Conservation (phyloP, 768 basidiomycete genomes). For the Suillus cothurnatus region DNA sequence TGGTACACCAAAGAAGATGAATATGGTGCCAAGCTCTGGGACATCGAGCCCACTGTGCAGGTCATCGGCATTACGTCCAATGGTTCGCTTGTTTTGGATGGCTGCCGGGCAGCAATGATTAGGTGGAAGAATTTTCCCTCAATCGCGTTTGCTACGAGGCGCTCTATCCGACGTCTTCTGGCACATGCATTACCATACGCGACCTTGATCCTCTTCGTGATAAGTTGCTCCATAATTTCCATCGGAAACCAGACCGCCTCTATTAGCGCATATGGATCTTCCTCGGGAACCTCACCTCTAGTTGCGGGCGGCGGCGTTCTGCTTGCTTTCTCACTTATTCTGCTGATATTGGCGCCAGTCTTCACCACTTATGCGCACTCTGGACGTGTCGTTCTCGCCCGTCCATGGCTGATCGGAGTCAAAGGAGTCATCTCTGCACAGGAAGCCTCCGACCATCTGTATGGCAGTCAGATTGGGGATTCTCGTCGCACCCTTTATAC, state of each 20-base stretch:
- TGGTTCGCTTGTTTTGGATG: slow-evolving; percentile 23
- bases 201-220: slow-evolving; percentile 10
- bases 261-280: background rate
- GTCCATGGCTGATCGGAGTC: slow-evolving; percentile 28
- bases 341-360: slow-evolving; percentile 19
- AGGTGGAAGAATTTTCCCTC: slow-evolving; percentile 27
- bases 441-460: slow-evolving; percentile 18
- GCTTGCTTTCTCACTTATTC: slow-evolving; percentile 7
- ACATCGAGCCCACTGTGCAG: slow-evolving; percentile 20
- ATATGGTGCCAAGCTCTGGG: slow-evolving; percentile 22
- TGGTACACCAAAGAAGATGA: slow-evolving; percentile 27
- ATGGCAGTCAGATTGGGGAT: slow-evolving; percentile 13
- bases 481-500: slow-evolving; percentile 17
- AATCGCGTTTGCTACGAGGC: slow-evolving; percentile 16
- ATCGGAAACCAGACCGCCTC: background rate
- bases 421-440: slow-evolving; percentile 28
- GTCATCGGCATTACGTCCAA: slow-evolving; percentile 22
- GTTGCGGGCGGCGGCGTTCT: background rate
- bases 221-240: background rate
- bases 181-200: slow-evolving; percentile 9
- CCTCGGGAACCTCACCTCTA: background rate
- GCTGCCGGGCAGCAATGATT: slow-evolving; percentile 24
- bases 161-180: slow-evolving; percentile 18
- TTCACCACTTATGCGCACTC: slow-evolving; percentile 18
- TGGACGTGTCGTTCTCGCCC: slow-evolving; percentile 18